These are phyloP conservation scores for Adansonia gregorii DNA, from an alignment of 441 rosid species.

Conservation along the genomic window DNA sequence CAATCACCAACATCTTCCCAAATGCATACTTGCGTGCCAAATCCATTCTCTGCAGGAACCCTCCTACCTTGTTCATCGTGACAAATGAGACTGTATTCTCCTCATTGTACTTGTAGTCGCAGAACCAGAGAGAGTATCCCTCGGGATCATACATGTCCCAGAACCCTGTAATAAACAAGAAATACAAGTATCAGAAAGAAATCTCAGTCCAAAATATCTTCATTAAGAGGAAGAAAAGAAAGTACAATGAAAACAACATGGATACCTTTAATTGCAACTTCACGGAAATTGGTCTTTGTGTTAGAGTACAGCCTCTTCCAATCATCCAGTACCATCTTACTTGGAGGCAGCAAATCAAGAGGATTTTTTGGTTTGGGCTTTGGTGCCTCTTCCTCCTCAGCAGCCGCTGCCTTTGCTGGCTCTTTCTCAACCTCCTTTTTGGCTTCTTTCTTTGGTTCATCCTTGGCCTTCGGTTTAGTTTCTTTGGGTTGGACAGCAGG, in stretches of 20 bases:
- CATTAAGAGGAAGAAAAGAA: not conserved
- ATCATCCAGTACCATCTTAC: conserved; percentile 87
- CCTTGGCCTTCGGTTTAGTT: conserved; percentile 65
- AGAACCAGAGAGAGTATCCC: conserved; percentile 95
- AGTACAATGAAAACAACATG: not conserved
- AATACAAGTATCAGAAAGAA: not conserved
- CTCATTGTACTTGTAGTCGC: conserved; percentile 91
- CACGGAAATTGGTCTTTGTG: conserved; percentile 93
- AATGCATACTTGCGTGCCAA: conserved; percentile 87
- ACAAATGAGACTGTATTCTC: conserved; percentile 86
- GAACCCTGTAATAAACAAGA: conserved; percentile 59
- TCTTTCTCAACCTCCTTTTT: conserved; percentile 57
- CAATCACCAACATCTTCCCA: conserved; percentile 88
- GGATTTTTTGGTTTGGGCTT: conserved; percentile 94
- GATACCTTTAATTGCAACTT: conserved; percentile 87
- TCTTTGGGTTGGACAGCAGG: conserved; percentile 58
- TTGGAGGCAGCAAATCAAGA: conserved; percentile 89
- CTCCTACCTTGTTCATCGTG: conserved; percentile 84
- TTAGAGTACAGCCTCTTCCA: conserved; percentile 99
- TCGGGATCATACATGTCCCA: conserved; percentile 99
- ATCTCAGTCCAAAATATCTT: not conserved
- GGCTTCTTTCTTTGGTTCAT: conserved; percentile 63
- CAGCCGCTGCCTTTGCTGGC: conserved; percentile 57
- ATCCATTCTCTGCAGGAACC: conserved; percentile 94
- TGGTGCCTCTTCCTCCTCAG: conserved; percentile 75